phyloP scores from a whole-genome alignment of 1,284 basidiomycete species.

The Leccinum subrobustum region DNA sequence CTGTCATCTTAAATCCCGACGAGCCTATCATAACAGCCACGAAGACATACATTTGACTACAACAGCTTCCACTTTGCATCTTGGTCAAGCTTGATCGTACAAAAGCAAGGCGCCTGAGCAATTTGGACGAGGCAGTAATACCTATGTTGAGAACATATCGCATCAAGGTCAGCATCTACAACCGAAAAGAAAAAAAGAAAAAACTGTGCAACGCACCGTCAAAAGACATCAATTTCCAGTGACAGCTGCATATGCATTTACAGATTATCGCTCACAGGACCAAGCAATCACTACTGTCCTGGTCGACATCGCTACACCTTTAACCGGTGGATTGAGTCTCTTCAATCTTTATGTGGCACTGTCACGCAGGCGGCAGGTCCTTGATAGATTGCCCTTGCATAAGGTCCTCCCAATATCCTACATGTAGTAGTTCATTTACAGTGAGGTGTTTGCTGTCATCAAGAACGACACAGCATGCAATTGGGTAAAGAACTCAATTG shows the following conservation, averaged over 20 bases:
- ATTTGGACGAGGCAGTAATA: too few relatives aligned
- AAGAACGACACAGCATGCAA: too few relatives aligned
- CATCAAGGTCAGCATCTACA: background rate
- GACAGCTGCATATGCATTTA: background rate
- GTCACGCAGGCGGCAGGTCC: background rate
- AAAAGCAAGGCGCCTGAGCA: background rate
- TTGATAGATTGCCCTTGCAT: too few relatives aligned
- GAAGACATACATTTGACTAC: background rate
- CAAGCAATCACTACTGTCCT: background rate
- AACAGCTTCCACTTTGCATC: background rate
- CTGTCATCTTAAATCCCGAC: background rate
- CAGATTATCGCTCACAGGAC: background rate
- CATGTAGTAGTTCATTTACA: too few relatives aligned
- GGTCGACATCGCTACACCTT: background rate
- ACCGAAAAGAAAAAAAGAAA: background rate
- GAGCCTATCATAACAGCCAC: background rate
- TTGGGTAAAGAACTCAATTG: too few relatives aligned
- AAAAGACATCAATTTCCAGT: background rate
- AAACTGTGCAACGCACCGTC: background rate
- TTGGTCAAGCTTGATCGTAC: background rate
- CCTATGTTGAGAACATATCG: too few relatives aligned
- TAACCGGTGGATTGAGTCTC: background rate
- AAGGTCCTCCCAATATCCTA: too few relatives aligned
- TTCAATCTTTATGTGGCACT: background rate
- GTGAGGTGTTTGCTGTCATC: too few relatives aligned